Evolutionary conservation across 2,329 filamentous ascomycete species (phyloP), one percentile per base, ranked within the genome.

Genomic region (Fusarium sp.): DNA sequence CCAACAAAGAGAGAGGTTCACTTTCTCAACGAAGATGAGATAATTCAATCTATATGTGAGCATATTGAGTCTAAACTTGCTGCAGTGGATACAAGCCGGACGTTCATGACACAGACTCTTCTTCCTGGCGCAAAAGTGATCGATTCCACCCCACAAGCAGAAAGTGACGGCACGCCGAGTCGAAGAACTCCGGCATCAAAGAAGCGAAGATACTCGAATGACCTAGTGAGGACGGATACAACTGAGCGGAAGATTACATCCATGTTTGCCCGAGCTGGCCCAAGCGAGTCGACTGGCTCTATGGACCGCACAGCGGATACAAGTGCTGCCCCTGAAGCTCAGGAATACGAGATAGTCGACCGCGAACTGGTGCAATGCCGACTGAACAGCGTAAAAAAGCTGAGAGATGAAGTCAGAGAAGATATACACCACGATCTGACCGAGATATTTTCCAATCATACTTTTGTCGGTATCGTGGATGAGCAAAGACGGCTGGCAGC

Each of bases 1-100:
- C 96, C 96, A 0, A 99, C 96, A 0, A 99, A 99, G 82, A 89
- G 94, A 57, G 96, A 99, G 80, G 96, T 99, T 26, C 96, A 98
- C 79, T 98, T 99, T 77, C 87, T 99, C 28, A 98, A 98, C 70
- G 96, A 99, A 81, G 96, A 99, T 73, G 96, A 99, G 77, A 97
- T 99, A 51, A 93, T 96, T 52, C 93, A 96, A 73, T 89, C 90
- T 20, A 91, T 99, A 9, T 98, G 95, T 83, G 90, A 92, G 69
- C 90, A 93, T 60, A 93, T 99, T 28, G 90, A 93, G 59, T 87
- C 90, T 14, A 92, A 92, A 75, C 88, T 99, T 8, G 93, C 94
- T 17, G 92, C 92, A 56, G 95, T 98, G 12, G 96, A 99, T 81
- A 95, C 93, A 28, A 98, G 96, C 79, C 92, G 96, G 52, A 97